Conservation (phyloP, 495 filamentous ascomycete species). For the Schizothecium vesticola region DNA sequence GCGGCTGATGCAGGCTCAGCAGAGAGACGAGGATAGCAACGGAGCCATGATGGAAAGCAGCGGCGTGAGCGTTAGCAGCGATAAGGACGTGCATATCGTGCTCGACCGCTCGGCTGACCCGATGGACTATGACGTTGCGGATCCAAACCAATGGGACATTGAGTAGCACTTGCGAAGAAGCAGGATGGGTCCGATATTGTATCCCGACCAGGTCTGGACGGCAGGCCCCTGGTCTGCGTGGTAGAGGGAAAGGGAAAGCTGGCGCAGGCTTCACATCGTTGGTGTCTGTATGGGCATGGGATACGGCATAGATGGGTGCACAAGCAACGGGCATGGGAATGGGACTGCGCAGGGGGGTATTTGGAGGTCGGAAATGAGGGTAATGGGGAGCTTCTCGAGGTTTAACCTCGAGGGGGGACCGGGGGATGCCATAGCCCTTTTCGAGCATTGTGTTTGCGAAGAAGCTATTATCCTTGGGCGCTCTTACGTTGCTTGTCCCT, state of each 20-base stretch:
- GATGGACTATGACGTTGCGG: conserved; percentile 43
- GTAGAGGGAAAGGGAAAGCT: not conserved
- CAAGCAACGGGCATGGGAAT: not conserved
- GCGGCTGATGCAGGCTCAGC: not conserved
- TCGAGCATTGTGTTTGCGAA: not conserved
- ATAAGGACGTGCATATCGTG: conserved; percentile 32
- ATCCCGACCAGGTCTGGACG: not conserved
- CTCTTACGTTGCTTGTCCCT: not conserved
- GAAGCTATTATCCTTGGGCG: not conserved
- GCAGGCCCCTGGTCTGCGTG: not conserved
- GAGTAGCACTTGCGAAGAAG: not conserved
- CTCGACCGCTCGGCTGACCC: conserved; percentile 22
- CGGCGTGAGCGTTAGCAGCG: conserved; percentile 14
- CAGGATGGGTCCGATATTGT: not conserved
- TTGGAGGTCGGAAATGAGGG: no score
- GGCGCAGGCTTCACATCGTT: no score
- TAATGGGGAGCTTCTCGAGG: not conserved
- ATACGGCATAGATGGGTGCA: not conserved
- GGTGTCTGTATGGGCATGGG: no score
- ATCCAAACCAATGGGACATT: conserved; percentile 40
- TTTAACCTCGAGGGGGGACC: no score
- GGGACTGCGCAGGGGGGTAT: not conserved
- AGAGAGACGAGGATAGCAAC: not conserved
- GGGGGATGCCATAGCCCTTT: not conserved
- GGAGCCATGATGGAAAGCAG: not conserved